Conservation (phyloP, 805 yeast species). For the Debaryomyces maramus region DNA sequence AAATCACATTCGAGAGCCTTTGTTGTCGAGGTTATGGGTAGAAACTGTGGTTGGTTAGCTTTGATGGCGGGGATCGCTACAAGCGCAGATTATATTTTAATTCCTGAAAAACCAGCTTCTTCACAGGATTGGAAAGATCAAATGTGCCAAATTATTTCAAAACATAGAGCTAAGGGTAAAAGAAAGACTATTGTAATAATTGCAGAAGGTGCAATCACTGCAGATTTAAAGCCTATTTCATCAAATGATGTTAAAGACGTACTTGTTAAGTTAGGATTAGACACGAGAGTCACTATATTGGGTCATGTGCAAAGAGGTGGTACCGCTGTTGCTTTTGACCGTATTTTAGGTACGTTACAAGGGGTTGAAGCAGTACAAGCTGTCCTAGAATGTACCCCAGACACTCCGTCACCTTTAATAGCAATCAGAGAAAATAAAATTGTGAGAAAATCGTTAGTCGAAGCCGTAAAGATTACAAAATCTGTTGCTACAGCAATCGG, state of each 20-base stretch:
- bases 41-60: slow-evolving; percentile 99
- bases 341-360: slow-evolving; percentile 89
- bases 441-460: slow-evolving; percentile 80
- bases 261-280: slow-evolving; percentile 75
- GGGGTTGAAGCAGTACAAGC: slow-evolving; percentile 98
- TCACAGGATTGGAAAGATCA: slow-evolving; percentile 76
- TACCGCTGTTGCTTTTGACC: slow-evolving; percentile 92
- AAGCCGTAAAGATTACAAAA: slow-evolving; percentile 84
- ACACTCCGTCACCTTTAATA: slow-evolving; percentile 92
- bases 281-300: slow-evolving; percentile 90
- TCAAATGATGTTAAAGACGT: slow-evolving; percentile 80
- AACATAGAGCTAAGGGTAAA: slow-evolving; percentile 85
- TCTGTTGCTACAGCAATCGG: slow-evolving; percentile 89
- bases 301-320: slow-evolving; percentile 99
- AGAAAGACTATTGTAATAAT: slow-evolving; percentile 95
- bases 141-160: slow-evolving; percentile 67
- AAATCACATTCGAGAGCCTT: slow-evolving; percentile 96
- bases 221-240: slow-evolving; percentile 75
- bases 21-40: slow-evolving; percentile 98
- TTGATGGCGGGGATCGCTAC: slow-evolving; percentile 97
- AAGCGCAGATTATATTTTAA: slow-evolving; percentile 90
- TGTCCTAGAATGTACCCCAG: slow-evolving; percentile 82
- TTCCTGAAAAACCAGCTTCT: slow-evolving; percentile 90
- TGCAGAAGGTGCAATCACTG: slow-evolving; percentile 95
- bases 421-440: slow-evolving; percentile 86